Evolutionary conservation across 129 eudicot genomes (phyloP).

Genomic region (Flaveria bidentis): DNA sequence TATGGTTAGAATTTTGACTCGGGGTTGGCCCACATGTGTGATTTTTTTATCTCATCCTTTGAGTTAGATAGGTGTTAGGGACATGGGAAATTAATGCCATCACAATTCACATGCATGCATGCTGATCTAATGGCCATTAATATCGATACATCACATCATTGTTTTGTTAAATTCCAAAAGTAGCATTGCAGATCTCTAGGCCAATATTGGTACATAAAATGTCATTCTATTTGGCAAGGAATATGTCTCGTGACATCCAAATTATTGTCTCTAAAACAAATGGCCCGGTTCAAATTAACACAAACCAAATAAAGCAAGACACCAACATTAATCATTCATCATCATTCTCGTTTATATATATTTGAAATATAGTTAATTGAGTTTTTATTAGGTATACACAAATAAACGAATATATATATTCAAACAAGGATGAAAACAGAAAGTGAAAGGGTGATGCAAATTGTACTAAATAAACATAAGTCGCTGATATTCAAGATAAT

Average conservation of each 20-base stretch:
- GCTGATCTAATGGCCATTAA: conserved; percentile 20
- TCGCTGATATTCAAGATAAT: too few species aligned
- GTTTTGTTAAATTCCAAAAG: conserved; percentile 26
- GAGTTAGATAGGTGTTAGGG: background rate
- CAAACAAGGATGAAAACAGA: too few species aligned
- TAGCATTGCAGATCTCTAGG: conserved; percentile 26
- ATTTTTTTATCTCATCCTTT: background rate
- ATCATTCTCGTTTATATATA: background rate
- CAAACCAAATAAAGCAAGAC: conserved; percentile 14
- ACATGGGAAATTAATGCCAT: conserved; percentile 25
- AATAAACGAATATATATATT: background rate
- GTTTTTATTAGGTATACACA: background rate
- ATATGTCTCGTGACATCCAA: conserved; percentile 31
- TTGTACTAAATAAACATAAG: too few species aligned
- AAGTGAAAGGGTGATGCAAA: too few species aligned
- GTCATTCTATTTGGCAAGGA: conserved; percentile 21
- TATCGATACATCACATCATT: conserved; percentile 39
- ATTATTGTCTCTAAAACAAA: conserved; percentile 22
- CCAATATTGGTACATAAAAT: conserved; percentile 22
- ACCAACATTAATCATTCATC: background rate
- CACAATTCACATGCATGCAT: conserved; percentile 10
- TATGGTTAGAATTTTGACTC: background rate
- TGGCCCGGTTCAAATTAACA: background rate
- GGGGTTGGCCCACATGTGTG: background rate
- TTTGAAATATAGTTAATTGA: background rate